Base-by-base conservation (phyloP, 768 basidiomycete genomes). In the Collybiopsis luxurians region DNA sequence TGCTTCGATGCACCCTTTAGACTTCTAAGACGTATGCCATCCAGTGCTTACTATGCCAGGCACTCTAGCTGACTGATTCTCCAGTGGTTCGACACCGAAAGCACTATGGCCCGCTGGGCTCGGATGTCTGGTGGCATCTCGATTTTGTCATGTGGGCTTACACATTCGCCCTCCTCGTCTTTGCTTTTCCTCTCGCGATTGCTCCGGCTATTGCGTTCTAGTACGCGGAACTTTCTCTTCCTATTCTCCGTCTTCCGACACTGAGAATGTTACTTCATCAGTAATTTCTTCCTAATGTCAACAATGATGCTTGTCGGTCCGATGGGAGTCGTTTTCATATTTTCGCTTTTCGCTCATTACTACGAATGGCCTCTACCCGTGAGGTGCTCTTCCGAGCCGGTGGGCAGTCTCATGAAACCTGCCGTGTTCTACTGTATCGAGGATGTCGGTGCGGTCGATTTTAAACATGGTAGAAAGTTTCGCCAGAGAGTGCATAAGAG, bases 101-200 rank as follows among this genome's bases (percentile, higher is more conserved):
- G 13, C 54, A 46, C 34, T 69, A 63, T 50, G 69, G 70, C 42
- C 70, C 70, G 19, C 50, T 69, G 5, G 67, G 67, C 10, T 60
- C 59, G 36, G 67, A 69, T 51, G 50, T 48, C 11, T 70, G 67
- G 69, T 69, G 70, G 67, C 63, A 70, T 46, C 62, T 69, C 12
- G 70, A 71, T 46, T 70, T 71, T 55, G 67, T 68, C 1, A 71
- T 71, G 69, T 71, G 70, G 70, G 61, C 63, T 39, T 67, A 69
- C 56, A 65, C 64, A 9, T 48, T 68, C 21, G 66, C 67, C 11
- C 66, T 69, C 34, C 40, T 67, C 11, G 59, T 70, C 9, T 71
- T 70, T 50, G 63, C 66, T 2, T 61, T 71, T 24, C 69, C 70
- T 4, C 61, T 70, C 17, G 66, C 66, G 4, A 66, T 69, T 36